A percentile compares a stretch with the other conserved stretches of the same genome.
phyloP scores from a whole-genome alignment of 805 yeast species.

The Nakazawaea holstii region DNA sequence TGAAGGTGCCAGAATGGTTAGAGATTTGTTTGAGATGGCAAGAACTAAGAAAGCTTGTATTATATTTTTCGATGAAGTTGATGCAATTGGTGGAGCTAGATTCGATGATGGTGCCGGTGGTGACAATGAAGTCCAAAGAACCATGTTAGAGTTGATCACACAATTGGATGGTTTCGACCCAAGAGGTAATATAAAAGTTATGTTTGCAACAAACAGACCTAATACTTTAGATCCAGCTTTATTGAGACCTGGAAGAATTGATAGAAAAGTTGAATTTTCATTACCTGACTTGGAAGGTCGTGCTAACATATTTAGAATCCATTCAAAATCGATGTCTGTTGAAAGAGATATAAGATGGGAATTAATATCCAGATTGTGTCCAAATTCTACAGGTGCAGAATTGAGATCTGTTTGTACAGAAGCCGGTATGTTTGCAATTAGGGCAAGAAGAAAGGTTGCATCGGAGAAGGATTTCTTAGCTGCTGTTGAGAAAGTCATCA shows the following conservation, averaged over 20 bases:
- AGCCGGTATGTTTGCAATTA: conserved; percentile 99
- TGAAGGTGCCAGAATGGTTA: conserved; percentile 99
- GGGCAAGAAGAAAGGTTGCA: conserved; percentile 97
- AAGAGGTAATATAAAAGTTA: conserved; percentile 96
- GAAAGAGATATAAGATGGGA: conserved; percentile 99
- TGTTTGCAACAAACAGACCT: conserved; percentile 99
- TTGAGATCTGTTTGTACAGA: conserved; percentile 97
- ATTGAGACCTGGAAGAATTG: conserved; percentile 97
- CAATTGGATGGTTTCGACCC: conserved; percentile 99
- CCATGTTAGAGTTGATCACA: conserved; percentile 96
- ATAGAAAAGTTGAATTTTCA: conserved; percentile 95
- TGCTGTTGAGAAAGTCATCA: conserved; percentile 97
- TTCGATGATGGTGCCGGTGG: conserved; percentile 99
- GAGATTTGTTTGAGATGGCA: conserved; percentile 98
- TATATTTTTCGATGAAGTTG: conserved; percentile 96
- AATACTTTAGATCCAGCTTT: conserved; percentile 97
- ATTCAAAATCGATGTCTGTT: conserved; percentile 95
- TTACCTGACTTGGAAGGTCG: conserved; percentile 97
- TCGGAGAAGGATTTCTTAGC: conserved; percentile 96
- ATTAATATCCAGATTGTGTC: conserved; percentile 92
- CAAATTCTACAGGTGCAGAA: conserved; percentile 98
- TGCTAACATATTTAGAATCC: conserved; percentile 95
- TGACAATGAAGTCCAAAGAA: conserved; percentile 97
- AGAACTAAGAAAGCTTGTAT: conserved; percentile 97
- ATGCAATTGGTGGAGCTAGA: conserved; percentile 99